Conservation (phyloP, 495 filamentous ascomycete genomes). For the Extremus antarcticus region DNA sequence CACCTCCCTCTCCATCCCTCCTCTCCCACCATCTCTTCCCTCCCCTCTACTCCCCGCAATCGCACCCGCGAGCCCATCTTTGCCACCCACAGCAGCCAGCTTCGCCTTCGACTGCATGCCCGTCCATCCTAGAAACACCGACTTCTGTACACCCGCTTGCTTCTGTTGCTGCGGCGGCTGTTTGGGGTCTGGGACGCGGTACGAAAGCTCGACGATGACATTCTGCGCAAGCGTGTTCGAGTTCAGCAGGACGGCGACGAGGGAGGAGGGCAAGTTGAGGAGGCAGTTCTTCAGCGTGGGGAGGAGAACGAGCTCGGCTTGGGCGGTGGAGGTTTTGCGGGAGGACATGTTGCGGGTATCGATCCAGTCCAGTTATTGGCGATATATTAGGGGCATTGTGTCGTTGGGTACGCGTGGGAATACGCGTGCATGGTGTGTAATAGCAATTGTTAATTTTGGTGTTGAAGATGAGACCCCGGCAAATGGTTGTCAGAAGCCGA, state of each 20-base stretch:
- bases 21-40: conserved; percentile 15
- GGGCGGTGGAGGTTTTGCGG: background rate
- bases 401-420: no score
- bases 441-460: no score
- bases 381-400: no score
- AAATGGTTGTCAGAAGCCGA: no score
- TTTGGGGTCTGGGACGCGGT: conserved; percentile 21
- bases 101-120: conserved; percentile 88
- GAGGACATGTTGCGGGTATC: background rate
- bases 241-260: conserved; percentile 72
- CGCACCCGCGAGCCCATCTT: conserved; percentile 54
- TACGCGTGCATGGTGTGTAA: no score
- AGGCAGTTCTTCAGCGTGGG: conserved; percentile 79
- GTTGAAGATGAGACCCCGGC: no score
- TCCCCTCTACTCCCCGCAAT: conserved; percentile 29
- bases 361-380: no score
- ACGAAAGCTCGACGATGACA: conserved; percentile 77
- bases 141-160: conserved; percentile 45
- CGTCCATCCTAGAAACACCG: conserved; percentile 86
- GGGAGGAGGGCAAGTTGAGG: conserved; percentile 79
- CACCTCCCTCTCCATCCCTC: conserved; percentile 56
- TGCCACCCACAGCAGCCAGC: conserved; percentile 56
- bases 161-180: conserved; percentile 18
- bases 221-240: conserved; percentile 88
- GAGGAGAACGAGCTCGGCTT: conserved; percentile 43